Percentiles rank a stretch among this genome's conserved stretches.
phyloP scores from a whole-genome alignment of 2,329 filamentous ascomycete species.

The Lecanicillium sp. region DNA sequence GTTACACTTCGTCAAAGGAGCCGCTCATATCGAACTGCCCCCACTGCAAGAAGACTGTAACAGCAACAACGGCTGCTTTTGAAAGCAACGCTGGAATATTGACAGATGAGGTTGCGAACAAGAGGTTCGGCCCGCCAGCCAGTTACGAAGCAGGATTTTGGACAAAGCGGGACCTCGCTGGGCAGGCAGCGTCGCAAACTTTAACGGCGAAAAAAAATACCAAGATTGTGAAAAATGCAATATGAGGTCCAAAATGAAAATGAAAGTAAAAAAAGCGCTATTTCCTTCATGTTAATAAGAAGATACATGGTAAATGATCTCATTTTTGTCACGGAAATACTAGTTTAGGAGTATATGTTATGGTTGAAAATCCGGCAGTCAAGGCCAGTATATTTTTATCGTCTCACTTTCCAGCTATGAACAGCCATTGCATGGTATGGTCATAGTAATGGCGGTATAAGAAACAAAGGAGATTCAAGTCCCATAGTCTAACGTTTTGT shows the following conservation, averaged over 20 bases:
- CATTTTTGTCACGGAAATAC: too few species aligned
- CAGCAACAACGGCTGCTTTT: too few species aligned
- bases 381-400: conserved; percentile 9
- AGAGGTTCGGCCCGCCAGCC: conserved; percentile 1
- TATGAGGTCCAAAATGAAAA: too few species aligned
- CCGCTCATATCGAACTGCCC: too few species aligned
- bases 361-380: neutral
- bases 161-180: neutral
- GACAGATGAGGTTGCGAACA: conserved; percentile 1
- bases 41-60: too few species aligned
- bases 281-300: too few species aligned
- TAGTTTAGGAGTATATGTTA: too few species aligned
- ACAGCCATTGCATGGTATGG: conserved; percentile 1
- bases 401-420: conserved; percentile 15
- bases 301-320: too few species aligned
- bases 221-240: neutral
- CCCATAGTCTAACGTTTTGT: conserved; percentile 10
- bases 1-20: too few species aligned
- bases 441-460: conserved; percentile 8
- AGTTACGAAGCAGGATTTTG: neutral
- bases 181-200: neutral
- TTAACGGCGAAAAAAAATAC: neutral
- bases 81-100: too few species aligned
- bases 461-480: conserved; percentile 14
- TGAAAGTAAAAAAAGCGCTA: too few species aligned